Evolutionary conservation across 2,329 filamentous ascomycete species (phyloP).

Genomic region (Cordyceps cicadae): DNA sequence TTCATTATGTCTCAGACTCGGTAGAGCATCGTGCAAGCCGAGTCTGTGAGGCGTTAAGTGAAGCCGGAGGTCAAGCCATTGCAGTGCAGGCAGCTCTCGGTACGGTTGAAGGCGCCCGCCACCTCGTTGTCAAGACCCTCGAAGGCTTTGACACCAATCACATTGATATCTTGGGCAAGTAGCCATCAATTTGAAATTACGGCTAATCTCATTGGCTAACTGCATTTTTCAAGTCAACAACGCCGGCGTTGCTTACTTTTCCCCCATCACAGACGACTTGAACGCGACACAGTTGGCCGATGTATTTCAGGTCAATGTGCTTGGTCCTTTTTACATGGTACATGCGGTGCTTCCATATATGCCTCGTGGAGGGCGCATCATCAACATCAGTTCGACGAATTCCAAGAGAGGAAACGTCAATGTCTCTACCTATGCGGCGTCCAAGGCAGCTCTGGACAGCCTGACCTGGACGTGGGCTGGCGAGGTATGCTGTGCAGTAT

Average conservation of each 20-base stretch:
- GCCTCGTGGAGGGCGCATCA: constrained; percentile 22
- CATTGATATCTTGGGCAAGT: constrained; percentile 33
- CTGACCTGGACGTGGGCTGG: constrained; percentile 26
- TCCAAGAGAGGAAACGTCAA: constrained; percentile 14
- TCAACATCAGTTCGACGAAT: constrained; percentile 19
- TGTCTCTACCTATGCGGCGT: constrained; percentile 16
- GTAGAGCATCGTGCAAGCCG: constrained; percentile 22
- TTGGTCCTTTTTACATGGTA: constrained; percentile 26
- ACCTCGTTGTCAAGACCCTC: constrained; percentile 28
- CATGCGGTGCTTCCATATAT: constrained; percentile 29
- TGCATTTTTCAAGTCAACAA: constrained; percentile 27
- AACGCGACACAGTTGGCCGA: constrained; percentile 20
- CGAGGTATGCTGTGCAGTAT: constrained; percentile 22
- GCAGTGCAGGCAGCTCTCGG: constrained; percentile 27
- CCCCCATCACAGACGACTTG: constrained; percentile 16
- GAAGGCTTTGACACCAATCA: constrained; percentile 25
- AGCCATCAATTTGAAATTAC: no score
- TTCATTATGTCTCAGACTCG: constrained; percentile 33
- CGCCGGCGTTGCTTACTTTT: constrained; percentile 20
- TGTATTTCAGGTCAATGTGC: constrained; percentile 26
- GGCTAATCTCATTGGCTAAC: neutral
- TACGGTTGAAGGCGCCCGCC: constrained; percentile 22
- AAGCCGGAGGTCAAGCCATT: constrained; percentile 23
- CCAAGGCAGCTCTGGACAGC: constrained; percentile 28
- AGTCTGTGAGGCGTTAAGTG: constrained; percentile 21